Conservation (phyloP, 371 early-diverging fungal genomes). For the Batkoa obscura region DNA sequence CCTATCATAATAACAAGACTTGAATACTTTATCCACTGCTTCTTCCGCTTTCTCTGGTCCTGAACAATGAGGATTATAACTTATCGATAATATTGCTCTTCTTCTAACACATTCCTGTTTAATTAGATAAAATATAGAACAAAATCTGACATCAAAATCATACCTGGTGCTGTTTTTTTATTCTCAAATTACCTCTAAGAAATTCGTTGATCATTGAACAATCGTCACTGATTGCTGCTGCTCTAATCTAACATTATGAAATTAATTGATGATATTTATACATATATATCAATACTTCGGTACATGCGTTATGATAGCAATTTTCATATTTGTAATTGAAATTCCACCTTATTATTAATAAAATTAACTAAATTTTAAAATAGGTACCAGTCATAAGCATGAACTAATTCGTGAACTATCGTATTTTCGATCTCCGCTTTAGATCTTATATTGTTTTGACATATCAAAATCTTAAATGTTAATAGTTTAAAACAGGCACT, state of each 20-base stretch:
- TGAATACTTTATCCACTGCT: neutral
- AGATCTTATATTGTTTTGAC: neutral
- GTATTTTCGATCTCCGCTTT: neutral
- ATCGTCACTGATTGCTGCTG: neutral
- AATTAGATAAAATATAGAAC: neutral
- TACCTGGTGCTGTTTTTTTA: neutral
- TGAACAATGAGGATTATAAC: neutral
- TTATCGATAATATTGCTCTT: neutral
- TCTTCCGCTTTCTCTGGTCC: neutral
- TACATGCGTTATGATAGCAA: neutral
- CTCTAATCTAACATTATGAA: neutral
- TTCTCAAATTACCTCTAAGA: neutral
- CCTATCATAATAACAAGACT: neutral
- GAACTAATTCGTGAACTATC: neutral
- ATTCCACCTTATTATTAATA: neutral
- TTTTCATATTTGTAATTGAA: neutral
- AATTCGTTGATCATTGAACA: neutral
- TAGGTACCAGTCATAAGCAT: constrained; percentile 1
- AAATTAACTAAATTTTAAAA: neutral
- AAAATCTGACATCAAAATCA: no score
- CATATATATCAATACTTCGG: neutral
- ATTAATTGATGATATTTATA: neutral
- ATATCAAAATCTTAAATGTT: neutral
- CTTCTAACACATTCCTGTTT: neutral
- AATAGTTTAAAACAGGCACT: neutral